Evolutionary conservation across 805 yeast species (phyloP), one percentile per base, ranked within the genome.

Genomic region (Torulaspora quercuum): DNA sequence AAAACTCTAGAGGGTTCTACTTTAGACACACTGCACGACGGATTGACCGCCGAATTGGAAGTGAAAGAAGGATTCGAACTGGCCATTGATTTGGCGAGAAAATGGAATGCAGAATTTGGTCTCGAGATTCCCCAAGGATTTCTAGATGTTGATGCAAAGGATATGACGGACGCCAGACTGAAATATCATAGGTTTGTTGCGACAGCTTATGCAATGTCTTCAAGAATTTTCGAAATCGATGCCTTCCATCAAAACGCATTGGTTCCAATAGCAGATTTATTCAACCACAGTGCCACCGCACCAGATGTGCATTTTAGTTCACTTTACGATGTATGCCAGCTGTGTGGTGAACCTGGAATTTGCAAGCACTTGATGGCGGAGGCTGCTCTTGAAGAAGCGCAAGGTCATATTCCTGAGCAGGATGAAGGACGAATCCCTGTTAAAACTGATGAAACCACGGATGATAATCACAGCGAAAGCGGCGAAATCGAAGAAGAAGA

Each of bases 221-320:
- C 92, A 1, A 70, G 96, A 43, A 88, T 89, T 1, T 89, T 90
- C 57, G 79, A 78, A 25, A 75, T 89, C 18, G 97, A 90, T 58
- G 69, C 69, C 33, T 88, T 60, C 54, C 86, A 82, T 49, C 83
- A 78, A 20, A 68, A 80, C 19, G 86, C 84, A 0, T 64, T 90
- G 33, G 95, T 89, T 15, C 96, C 97, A 0, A 85, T 88, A 10
- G 97, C 96, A 0, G 95, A 89, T 61, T 64, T 90, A 22, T 86
- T 88, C 63, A 89, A 89, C 48, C 96, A 88, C 53, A 57, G 69
- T 5, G 70, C 63, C 9, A 77, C 59, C 1, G 52, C 62, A 5
- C 88, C 84, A 43, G 69, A 75, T 48, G 87, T 80, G 7, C 81
- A 79, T 59, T 85, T 87, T 53, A 82, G 76, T 40, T 64, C 79